Evolutionary conservation across 129 eudicot genomes (phyloP), one percentile per base, ranked within the genome.

Genomic region (Calendula officinalis): DNA sequence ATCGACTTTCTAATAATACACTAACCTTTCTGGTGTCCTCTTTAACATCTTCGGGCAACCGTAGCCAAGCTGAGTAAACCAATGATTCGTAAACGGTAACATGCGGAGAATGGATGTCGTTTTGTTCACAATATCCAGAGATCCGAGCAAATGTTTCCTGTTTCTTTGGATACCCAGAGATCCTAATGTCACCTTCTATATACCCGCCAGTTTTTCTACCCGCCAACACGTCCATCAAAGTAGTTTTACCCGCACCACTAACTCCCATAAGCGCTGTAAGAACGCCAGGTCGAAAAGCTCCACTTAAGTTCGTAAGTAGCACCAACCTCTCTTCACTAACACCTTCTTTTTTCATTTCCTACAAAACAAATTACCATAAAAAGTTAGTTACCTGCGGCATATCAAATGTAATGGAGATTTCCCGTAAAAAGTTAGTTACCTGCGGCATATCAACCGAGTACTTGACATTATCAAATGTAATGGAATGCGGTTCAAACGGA

Each of bases 201-300:
- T 83, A 60, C 11, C 96, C 99, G 3, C 99, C 95, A 0, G 95
- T 92, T 77, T 92, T 92, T 36, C 99, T 81, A 35, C 99, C 96
- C 7, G 96, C 96, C 4, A 88, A 62, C 6, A 92, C 99, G 60
- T 92, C 96, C 99, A 92, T 88, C 30, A 92, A 72, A 38, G 99
- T 92, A 13, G 99, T 92, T 81, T 92, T 92, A 14, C 99, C 96
- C 1, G 99, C 99, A 33, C 96, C 99, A 71, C 96, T 92, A 45
- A 88, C 95, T 37, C 99, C 96, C 96, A 92, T 88, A 27, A 88
- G 79, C 37, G 96, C 96, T 4, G 96, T 88, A 41, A 92, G 85
- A 57, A 92, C 81, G 35, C 95, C 99, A 0, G 96, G 99, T 74
- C 96, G 79, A 63, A 92, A 88, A 52, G 89, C 80, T 33, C 99